Base-by-base conservation (phyloP, 2,329 filamentous ascomycete genomes). In the Cladophialophora immunda region DNA sequence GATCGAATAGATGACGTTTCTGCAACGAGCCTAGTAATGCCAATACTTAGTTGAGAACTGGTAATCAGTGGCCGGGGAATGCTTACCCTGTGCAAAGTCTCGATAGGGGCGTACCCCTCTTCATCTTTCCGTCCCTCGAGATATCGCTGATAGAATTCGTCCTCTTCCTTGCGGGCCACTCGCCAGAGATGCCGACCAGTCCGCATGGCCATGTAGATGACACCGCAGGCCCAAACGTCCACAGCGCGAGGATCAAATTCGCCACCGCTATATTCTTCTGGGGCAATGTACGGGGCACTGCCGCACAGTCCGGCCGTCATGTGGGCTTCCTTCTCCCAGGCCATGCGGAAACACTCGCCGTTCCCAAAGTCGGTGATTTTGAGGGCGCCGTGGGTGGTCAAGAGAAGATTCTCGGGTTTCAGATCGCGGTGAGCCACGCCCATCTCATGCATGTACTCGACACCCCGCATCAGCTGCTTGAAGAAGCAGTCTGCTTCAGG, bases 151-250 rank as follows among this genome's bases (percentile, higher is more conserved):
- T 97, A 99, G 74, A 98, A 99, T 76, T 98, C 95, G 75, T 99
- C 95, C 72, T 98, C 94, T 63, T 97, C 94, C 80, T 93, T 96
- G 80, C 94, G 94, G 6, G 95, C 95, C n/a, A 97, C 89, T 62
- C 94, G 91, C 95, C 95, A 99, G 8, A 99, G 84, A 79, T 99
- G 95, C 61, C 95, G 87, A 5, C 95, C 95, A 1, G 94, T 98
- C 66, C 95, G 87, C 95, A 99, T 99, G 15, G 95, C 95, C 95
- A 99, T 99, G 82, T 99, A 99, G 67, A 99, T 99, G 59, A 99
- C 95, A 76, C 95, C 95, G 68, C 93, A 97, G 27, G 95, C 95
- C 95, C 95, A 99, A 15, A 98, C 91, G 75, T 99, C 95, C 57
- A 99, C 94, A n/a, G 95, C 94, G 65, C 95, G 88, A 32, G 95